phyloP scores from a whole-genome alignment of 2,329 filamentous ascomycete species.

The Exserohilum rostratum region DNA sequence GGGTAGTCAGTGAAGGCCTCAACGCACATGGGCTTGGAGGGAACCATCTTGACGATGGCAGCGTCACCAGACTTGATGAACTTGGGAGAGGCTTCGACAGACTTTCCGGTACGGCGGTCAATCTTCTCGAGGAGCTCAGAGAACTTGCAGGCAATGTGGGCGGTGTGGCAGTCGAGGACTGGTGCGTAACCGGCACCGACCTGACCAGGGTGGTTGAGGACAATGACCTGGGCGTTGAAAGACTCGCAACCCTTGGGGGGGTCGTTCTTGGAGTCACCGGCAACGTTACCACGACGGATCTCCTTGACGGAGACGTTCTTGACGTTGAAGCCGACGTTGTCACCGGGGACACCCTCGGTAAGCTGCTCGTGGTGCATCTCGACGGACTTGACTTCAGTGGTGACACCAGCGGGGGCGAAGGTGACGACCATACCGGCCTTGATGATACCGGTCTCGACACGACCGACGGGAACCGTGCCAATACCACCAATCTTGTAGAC shows the following conservation, averaged over 20 bases:
- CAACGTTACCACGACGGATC: conserved; percentile 99
- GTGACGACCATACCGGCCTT: conserved; percentile 91
- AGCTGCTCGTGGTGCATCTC: conserved; percentile 99
- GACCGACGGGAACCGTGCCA: conserved; percentile 98
- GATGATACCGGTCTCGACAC: conserved; percentile 98
- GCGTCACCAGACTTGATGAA: conserved; percentile 99
- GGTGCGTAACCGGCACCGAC: conserved; percentile 98
- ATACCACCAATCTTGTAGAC: conserved; percentile 99
- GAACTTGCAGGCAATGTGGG: conserved; percentile 99
- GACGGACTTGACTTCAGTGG: conserved; percentile 99
- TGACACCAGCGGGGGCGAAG: conserved; percentile 97
- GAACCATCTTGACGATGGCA: conserved; percentile 99
- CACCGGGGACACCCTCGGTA: conserved; percentile 89
- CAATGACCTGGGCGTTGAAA: conserved; percentile 99
- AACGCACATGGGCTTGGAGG: conserved; percentile 99
- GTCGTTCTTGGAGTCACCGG: conserved; percentile 99
- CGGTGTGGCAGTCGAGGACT: conserved; percentile 99
- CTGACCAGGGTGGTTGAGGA: conserved; percentile 99
- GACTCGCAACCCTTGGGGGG: conserved; percentile 85
- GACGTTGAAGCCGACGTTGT: conserved; percentile 99
- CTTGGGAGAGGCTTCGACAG: conserved; percentile 89
- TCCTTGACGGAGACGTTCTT: conserved; percentile 99
- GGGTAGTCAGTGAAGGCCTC: conserved; percentile 99
- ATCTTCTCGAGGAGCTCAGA: conserved; percentile 99
- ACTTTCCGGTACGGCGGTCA: conserved; percentile 99